A percentile compares a stretch with the other conserved stretches of the same genome.
These are phyloP conservation scores for Zymoseptoria tritici DNA, from an alignment of 2,329 filamentous ascomycete genomes.

Conservation along the genomic window DNA sequence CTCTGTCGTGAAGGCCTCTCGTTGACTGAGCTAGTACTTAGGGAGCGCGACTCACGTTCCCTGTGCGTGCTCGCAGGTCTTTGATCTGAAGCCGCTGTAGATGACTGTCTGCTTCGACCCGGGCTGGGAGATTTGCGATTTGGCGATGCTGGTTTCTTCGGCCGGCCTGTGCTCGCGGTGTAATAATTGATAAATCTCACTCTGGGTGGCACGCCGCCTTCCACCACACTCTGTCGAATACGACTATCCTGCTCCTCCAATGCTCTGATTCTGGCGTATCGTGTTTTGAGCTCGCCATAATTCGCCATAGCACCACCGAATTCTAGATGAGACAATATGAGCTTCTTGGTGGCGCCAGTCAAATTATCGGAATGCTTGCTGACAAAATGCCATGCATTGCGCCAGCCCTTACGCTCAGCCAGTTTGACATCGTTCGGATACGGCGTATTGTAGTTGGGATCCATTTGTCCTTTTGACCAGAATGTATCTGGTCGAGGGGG, in stretches of 20 bases:
- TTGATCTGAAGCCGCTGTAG: background rate
- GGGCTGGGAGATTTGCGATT: constrained; percentile 23
- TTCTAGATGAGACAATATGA: constrained; percentile 73
- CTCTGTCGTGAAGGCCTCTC: background rate
- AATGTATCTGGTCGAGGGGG: constrained; percentile 19
- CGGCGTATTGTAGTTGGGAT: constrained; percentile 65
- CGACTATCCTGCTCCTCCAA: constrained; percentile 63
- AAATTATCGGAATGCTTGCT: constrained; percentile 73
- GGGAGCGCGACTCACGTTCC: background rate
- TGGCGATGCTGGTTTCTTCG: constrained; percentile 46
- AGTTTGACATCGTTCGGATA: constrained; percentile 69
- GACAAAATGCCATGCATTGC: constrained; percentile 64
- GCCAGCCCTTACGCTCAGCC: constrained; percentile 61
- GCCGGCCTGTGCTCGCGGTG: constrained; percentile 70
- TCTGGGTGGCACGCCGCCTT: constrained; percentile 35
- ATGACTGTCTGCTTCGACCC: constrained; percentile 5
- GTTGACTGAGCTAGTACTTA: background rate
- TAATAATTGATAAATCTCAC: constrained; percentile 87
- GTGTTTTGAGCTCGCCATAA: constrained; percentile 58
- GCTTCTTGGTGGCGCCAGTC: constrained; percentile 60
- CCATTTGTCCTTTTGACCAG: constrained; percentile 22
- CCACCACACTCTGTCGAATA: constrained; percentile 29
- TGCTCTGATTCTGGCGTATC: constrained; percentile 62
- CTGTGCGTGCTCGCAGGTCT: background rate
- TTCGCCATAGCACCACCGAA: constrained; percentile 78